Evolutionary conservation across 805 yeast genomes (phyloP), one percentile per base, ranked within the genome.

Genomic region (Candida koratica): DNA sequence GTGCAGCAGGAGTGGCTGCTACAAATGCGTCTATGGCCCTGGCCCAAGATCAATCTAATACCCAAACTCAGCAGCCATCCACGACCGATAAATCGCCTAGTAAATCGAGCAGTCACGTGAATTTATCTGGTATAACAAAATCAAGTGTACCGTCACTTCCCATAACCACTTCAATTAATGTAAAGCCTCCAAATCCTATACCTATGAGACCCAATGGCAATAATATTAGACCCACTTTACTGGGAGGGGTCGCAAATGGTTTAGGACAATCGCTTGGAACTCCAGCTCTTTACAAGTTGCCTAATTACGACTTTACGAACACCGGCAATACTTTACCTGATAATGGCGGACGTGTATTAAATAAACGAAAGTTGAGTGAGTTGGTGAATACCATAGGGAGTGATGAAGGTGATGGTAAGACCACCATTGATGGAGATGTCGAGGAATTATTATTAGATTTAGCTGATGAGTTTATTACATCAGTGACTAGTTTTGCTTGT

Each of bases 401-500:
- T 2, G 90, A 84, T 55, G 93, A 82, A 56, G 96, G 95, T 27
- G 97, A 90, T 53, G 84, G 90, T 12, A 95, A 88, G 50, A 80
- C 95, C 5, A 73, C 74, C 4, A 84, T 93, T 39, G 98, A 90
- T 58, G 97, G 97, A 17, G 97, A 93, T 59, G 95, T 87, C 12
- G 96, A 89, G 58, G 97, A 90, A 48, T 64, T 93, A 25, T 63
- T 93, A 23, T 67, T 93, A 28, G 98, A 93, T 58, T 64, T 93
- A 32, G 97, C 98, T 0, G 99, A 93, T 59, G 97, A 93, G 54
- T 93, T 93, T 54, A 93, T 93, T 11, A 75, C 84, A 6, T 81
- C 85, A 32, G 96, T 94, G 2, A 88, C 97, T 0, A 71, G 87
- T 2, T 93, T 93, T 65, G 96, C 97, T 1, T 90, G 97, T 55